Base-by-base conservation (phyloP, 495 filamentous ascomycete genomes). In the Filosporella fistucella region DNA sequence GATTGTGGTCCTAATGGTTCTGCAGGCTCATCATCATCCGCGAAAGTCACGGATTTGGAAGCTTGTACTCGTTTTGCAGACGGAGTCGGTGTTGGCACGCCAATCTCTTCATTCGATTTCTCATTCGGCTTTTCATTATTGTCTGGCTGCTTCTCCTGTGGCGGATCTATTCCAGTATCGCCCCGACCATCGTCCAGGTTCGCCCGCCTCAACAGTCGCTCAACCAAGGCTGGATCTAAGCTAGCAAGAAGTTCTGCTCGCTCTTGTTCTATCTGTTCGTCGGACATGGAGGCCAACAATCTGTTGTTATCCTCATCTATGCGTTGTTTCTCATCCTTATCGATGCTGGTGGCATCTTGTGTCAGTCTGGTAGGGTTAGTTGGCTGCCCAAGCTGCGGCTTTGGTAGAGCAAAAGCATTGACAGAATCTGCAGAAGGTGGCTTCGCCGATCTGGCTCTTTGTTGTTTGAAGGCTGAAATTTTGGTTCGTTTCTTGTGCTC, bases 221-320 rank as follows among this genome's bases (percentile, higher is more conserved):
- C 75, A 16, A 98, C 70, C 12, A 95, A 64, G 0, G 73, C 74
- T 1, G 89, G 82, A 49, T 84, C 77, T 45, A 97, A 65, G 3
- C 73, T 72, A 24, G 64, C 70, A 57, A 91, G 71, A 2, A 98
- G 63, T 23, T 97, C 91, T 39, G 78, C 71, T 25, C 80, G 76
- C 48, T 91, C 88, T 33, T 79, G 66, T 54, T 85, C 78, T 38
- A 97, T 95, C 62, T 96, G 85, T 25, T 79, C 72, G 0, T 78
- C 65, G 17, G 88, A 88, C 93, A 98, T 96, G 10, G 73, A 68
- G 8, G 83, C 82, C 35, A 98, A 58, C 37, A 78, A 74, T 44
- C 81, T 77, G 14, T 69, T 74, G 60, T 97, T 98, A 56, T 97
- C 88, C 57, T 85, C 74, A 58, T 86, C 84, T 55, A 98, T 96